These are phyloP conservation scores for Cladobotryum mycophilum DNA, from an alignment of 2,329 filamentous ascomycete species.

Conservation along the genomic window DNA sequence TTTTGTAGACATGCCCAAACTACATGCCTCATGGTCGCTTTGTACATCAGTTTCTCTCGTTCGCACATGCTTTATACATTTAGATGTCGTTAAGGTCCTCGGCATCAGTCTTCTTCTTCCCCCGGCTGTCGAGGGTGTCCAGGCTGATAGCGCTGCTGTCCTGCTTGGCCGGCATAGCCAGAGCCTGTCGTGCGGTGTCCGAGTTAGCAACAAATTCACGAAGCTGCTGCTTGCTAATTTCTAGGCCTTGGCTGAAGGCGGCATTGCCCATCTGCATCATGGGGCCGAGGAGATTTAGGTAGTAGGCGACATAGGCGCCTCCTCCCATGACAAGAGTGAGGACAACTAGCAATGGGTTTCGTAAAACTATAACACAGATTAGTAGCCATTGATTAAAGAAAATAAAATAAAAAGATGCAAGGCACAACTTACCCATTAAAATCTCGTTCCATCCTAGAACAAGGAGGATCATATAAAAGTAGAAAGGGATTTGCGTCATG, in stretches of 20 bases:
- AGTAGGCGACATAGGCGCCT: slow-evolving; percentile 84
- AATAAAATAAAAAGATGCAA: slow-evolving; percentile 4
- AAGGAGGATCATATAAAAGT: slow-evolving; percentile 86
- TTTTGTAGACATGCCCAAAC: not conserved
- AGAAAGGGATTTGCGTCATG: slow-evolving; percentile 86
- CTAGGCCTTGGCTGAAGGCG: slow-evolving; percentile 75
- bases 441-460: slow-evolving; percentile 99
- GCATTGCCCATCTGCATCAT: slow-evolving; percentile 95
- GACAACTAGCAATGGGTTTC: slow-evolving; percentile 89
- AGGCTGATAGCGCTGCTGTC: slow-evolving; percentile 50
- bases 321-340: slow-evolving; percentile 71
- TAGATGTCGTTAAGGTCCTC: slow-evolving; percentile 58
- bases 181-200: slow-evolving; percentile 77
- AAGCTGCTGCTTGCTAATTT: slow-evolving; percentile 86
- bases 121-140: slow-evolving; percentile 54
- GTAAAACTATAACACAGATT: slow-evolving; percentile 57
- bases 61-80: not conserved
- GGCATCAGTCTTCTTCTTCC: slow-evolving; percentile 41
- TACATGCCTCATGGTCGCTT: not conserved
- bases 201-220: slow-evolving; percentile 83
- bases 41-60: slow-evolving; percentile 1
- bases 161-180: slow-evolving; percentile 60
- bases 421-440: slow-evolving; percentile 64
- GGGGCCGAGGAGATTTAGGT: slow-evolving; percentile 88
- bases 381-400: not conserved